These are phyloP conservation scores for Plasmodium coatneyi DNA, from an alignment of 169 alveolate species.

Conservation along the genomic window DNA sequence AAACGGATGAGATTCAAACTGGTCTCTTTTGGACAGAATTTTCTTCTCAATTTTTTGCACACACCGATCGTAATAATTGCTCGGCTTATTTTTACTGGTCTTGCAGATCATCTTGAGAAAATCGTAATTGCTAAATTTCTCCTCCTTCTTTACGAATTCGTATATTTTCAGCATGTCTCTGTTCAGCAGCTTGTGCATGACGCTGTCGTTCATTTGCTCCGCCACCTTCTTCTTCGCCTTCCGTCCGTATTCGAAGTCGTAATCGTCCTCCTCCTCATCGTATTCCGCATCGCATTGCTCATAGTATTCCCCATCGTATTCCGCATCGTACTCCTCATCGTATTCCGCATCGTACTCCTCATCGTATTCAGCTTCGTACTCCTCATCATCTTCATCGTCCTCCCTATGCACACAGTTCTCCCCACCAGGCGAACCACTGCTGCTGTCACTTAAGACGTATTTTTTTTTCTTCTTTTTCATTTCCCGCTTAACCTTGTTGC, in stretches of 20 bases:
- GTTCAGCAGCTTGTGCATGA: conserved; percentile 37
- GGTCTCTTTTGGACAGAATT: conserved; percentile 71
- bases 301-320: neutral
- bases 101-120: conserved; percentile 66
- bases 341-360: neutral
- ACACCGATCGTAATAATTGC: conserved; percentile 39
- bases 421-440: neutral
- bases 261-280: neutral
- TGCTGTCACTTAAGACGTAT: conserved; percentile 31
- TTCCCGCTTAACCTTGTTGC: neutral
- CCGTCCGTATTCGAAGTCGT: neutral
- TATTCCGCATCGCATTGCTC: neutral
- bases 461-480: conserved; percentile 44
- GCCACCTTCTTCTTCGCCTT: conserved; percentile 6
- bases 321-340: neutral
- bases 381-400: neutral
- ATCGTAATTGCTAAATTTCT: conserved; percentile 55
- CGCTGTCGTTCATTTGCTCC: conserved; percentile 30
- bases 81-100: conserved; percentile 32
- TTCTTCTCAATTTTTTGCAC: conserved; percentile 67
- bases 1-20: conserved; percentile 73
- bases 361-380: neutral
- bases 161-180: conserved; percentile 49
- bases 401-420: neutral
- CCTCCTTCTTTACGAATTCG: conserved; percentile 49